Evolutionary conservation across 2,329 filamentous ascomycete genomes (phyloP).

Genomic region (Aspergillus felis): DNA sequence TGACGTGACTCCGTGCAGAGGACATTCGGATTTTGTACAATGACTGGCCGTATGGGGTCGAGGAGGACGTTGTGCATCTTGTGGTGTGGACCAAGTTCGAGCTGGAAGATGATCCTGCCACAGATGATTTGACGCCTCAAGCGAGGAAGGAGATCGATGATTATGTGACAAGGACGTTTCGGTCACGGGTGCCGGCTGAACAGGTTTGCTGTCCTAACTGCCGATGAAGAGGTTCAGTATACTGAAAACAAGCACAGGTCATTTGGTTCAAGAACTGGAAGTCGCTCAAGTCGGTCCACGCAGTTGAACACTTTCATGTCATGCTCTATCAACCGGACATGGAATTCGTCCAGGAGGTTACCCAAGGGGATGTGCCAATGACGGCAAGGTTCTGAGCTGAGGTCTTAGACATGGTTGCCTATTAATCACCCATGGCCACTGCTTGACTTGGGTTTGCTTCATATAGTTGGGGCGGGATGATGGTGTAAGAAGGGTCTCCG

Average conservation of each 20-base stretch:
- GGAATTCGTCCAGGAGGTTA: slow-evolving; percentile 66
- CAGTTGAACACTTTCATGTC: slow-evolving; percentile 91
- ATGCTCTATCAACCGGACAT: slow-evolving; percentile 77
- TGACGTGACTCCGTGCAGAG: slow-evolving; percentile 31
- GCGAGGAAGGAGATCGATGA: slow-evolving; percentile 63
- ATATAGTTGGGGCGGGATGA: background rate
- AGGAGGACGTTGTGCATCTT: slow-evolving; percentile 72
- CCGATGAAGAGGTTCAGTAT: background rate
- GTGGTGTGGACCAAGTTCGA: slow-evolving; percentile 92
- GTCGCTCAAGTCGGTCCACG: slow-evolving; percentile 75
- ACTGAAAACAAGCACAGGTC: slow-evolving; percentile 43
- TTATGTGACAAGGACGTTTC: slow-evolving; percentile 68
- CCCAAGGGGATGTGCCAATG: slow-evolving; percentile 68
- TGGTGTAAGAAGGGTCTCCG: no score
- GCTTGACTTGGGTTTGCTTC: background rate
- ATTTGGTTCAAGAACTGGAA: slow-evolving; percentile 95
- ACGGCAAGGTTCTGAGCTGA: slow-evolving; percentile 41
- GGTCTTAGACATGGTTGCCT: background rate
- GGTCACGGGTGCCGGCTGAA: slow-evolving; percentile 39
- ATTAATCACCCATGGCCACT: background rate
- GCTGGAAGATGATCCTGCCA: slow-evolving; percentile 63
- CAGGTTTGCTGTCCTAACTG: slow-evolving; percentile 31
- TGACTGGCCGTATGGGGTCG: slow-evolving; percentile 92
- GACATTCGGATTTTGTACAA: slow-evolving; percentile 77
- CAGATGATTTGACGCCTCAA: slow-evolving; percentile 63